Evolutionary conservation across 805 yeast species (phyloP).

Genomic region (Ogataea haglerorum): DNA sequence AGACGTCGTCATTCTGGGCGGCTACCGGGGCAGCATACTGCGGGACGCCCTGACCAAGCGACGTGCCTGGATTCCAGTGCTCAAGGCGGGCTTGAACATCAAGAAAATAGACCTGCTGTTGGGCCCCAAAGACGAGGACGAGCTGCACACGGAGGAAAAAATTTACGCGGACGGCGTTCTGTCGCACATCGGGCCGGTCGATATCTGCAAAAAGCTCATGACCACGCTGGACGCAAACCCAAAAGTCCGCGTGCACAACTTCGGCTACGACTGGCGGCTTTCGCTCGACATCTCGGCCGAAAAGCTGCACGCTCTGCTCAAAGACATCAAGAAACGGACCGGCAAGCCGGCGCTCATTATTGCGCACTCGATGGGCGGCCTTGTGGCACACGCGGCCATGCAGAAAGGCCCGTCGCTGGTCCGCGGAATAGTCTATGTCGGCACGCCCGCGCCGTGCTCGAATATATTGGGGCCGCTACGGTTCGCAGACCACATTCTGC

Average conservation of each 20-base stretch:
- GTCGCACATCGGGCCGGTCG: slow-evolving; percentile 84
- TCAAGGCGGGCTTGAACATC: slow-evolving; percentile 78
- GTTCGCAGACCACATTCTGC: slow-evolving; percentile 74
- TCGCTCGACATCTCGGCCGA: slow-evolving; percentile 55
- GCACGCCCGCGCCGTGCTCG: slow-evolving; percentile 80
- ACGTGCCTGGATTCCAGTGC: slow-evolving; percentile 78
- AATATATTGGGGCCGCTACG: slow-evolving; percentile 84
- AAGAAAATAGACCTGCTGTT: slow-evolving; percentile 64
- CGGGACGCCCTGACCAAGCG: slow-evolving; percentile 61
- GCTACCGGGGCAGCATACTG: slow-evolving; percentile 80
- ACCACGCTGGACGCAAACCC: slow-evolving; percentile 52
- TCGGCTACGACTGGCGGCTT: slow-evolving; percentile 94
- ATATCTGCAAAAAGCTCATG: slow-evolving; percentile 62
- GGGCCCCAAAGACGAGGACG: slow-evolving; percentile 74
- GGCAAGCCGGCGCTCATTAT: slow-evolving; percentile 64
- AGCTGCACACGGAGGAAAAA: slow-evolving; percentile 45
- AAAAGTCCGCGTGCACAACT: slow-evolving; percentile 60
- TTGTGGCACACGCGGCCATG: slow-evolving; percentile 77
- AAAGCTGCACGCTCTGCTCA: slow-evolving; percentile 49
- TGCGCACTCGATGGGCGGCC: slow-evolving; percentile 95
- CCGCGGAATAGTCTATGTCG: slow-evolving; percentile 76
- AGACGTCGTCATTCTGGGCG: slow-evolving; percentile 78
- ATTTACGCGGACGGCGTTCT: slow-evolving; percentile 75
- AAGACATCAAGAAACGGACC: slow-evolving; percentile 39
- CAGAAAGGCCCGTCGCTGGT: slow-evolving; percentile 64